A percentile compares a stretch with the other conserved stretches of the same genome.
These are phyloP conservation scores for Monosporascus cannonballus DNA, from an alignment of 2,329 filamentous ascomycete species.

Conservation along the genomic window DNA sequence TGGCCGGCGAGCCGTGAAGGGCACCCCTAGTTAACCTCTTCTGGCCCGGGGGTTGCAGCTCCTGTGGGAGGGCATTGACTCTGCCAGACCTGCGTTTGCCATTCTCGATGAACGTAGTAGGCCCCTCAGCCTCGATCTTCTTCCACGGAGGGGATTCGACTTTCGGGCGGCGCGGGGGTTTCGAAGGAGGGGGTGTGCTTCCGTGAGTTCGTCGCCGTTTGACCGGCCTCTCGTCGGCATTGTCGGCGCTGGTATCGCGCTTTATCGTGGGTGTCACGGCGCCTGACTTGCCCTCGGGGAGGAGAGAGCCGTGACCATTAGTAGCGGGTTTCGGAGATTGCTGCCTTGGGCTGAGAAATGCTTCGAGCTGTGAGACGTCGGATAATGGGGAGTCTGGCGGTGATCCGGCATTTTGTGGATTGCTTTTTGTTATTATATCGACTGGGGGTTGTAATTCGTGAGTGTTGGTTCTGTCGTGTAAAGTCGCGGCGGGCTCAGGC, in stretches of 20 bases:
- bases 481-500: conserved; percentile 30
- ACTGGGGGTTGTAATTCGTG: conserved; percentile 3
- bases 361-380: not conserved
- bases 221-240: conserved; percentile 43
- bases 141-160: conserved; percentile 88
- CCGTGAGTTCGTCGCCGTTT: conserved; percentile 61
- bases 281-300: not conserved
- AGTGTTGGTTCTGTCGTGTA: conserved; percentile 21
- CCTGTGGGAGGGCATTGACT: conserved; percentile 51
- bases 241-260: conserved; percentile 13
- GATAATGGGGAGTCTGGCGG: not conserved
- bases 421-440: conserved; percentile 14
- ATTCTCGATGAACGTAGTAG: conserved; percentile 74
- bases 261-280: conserved; percentile 13
- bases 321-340: conserved; percentile 4
- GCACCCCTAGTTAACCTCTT: conserved; percentile 47
- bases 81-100: conserved; percentile 63
- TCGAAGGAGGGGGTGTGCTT: conserved; percentile 31
- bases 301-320: conserved; percentile 7
- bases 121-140: conserved; percentile 74
- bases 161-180: conserved; percentile 34
- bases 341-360: not conserved
- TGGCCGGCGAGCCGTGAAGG: conserved; percentile 28
- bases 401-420: conserved; percentile 1
- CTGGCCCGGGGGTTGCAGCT: conserved; percentile 42